Conservation (phyloP, 2,329 filamentous ascomycete genomes). For the Colletotrichum sp. region DNA sequence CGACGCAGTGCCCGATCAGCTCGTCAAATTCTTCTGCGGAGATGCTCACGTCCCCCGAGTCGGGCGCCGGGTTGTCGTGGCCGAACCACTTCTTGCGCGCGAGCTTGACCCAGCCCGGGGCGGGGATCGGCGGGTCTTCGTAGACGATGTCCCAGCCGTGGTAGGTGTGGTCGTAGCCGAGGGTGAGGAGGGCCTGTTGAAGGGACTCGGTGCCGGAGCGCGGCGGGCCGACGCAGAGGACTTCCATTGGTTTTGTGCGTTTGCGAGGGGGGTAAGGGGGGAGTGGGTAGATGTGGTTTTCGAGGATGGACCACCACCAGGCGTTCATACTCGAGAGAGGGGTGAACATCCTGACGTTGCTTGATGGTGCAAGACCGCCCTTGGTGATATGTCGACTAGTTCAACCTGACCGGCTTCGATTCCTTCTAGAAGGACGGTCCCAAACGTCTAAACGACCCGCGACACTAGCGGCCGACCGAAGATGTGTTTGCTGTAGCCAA, state of each 20-base stretch:
- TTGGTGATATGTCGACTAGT: background rate
- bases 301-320: slow-evolving; percentile 17
- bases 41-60: slow-evolving; percentile 4
- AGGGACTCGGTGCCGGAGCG: slow-evolving; percentile 39
- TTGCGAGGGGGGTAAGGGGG: slow-evolving; percentile 26
- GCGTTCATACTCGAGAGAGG: slow-evolving; percentile 12
- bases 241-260: slow-evolving; percentile 37
- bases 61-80: background rate
- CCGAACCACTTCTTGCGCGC: slow-evolving; percentile 32
- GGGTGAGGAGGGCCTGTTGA: slow-evolving; percentile 31
- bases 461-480: background rate
- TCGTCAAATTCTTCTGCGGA: slow-evolving; percentile 29
- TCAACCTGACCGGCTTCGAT: background rate
- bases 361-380: fast-evolving
- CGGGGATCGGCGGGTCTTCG: slow-evolving; percentile 27
- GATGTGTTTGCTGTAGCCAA: background rate
- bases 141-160: slow-evolving; percentile 39
- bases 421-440: background rate
- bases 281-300: slow-evolving; percentile 22
- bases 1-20: slow-evolving; percentile 32
- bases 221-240: slow-evolving; percentile 37
- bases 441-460: background rate
- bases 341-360: background rate
- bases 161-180: slow-evolving; percentile 37
- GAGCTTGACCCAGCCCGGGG: slow-evolving; percentile 27